phyloP scores from a whole-genome alignment of 805 yeast genomes.

The Ogataea pignaliae region DNA sequence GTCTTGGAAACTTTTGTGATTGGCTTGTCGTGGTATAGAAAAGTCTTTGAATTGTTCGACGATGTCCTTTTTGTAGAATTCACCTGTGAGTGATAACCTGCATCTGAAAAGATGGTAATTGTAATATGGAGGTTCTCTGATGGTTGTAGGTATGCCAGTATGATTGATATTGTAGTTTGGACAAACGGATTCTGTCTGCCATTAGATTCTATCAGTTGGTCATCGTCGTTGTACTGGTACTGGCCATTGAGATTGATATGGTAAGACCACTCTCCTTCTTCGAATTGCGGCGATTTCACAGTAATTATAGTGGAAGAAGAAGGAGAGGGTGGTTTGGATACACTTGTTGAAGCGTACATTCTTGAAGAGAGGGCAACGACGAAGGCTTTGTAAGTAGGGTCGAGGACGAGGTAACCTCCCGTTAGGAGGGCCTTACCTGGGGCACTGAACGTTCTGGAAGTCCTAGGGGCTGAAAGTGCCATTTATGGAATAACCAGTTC shows the following conservation, averaged over 20 bases:
- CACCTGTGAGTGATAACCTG: constrained; percentile 82
- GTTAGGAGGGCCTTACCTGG: constrained; percentile 94
- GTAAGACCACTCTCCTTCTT: constrained; percentile 66
- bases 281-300: constrained; percentile 75
- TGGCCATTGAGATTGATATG: constrained; percentile 19
- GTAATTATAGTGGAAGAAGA: constrained; percentile 29
- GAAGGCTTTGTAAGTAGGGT: constrained; percentile 67
- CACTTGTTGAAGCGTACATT: constrained; percentile 61
- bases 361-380: constrained; percentile 86
- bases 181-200: constrained; percentile 64
- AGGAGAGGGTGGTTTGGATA: constrained; percentile 1
- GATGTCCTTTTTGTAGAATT: constrained; percentile 35
- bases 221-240: neutral
- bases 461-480: neutral
- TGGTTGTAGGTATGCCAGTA: constrained; percentile 47
- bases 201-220: constrained; percentile 10
- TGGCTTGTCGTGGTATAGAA: constrained; percentile 54
- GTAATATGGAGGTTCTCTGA: constrained; percentile 29
- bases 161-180: constrained; percentile 54
- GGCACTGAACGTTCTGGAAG: constrained; percentile 69
- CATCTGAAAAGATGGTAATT: constrained; percentile 75
- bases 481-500: neutral
- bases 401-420: constrained; percentile 91
- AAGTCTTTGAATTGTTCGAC: constrained; percentile 36
- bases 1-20: constrained; percentile 84